A percentile compares a stretch with the other conserved stretches of the same genome.
These are phyloP conservation scores for Aurinia saxatilis DNA, from an alignment of 345 rosid species.

Conservation along the genomic window DNA sequence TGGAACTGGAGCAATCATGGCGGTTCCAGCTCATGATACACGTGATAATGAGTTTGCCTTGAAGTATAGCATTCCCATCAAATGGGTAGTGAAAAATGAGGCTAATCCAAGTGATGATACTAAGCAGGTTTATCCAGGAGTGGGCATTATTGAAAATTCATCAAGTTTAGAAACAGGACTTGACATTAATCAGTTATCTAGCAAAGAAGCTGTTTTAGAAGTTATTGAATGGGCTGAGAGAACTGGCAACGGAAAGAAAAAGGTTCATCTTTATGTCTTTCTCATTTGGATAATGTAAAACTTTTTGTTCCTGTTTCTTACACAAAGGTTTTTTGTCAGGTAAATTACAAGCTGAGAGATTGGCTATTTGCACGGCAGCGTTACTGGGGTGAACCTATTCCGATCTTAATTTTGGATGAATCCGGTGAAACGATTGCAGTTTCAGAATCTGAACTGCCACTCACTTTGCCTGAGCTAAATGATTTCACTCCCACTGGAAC, in stretches of 20 bases:
- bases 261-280: constrained; percentile 40
- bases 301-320: constrained; percentile 12
- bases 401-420: constrained; percentile 64
- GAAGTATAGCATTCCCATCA: constrained; percentile 62
- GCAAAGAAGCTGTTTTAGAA: constrained; percentile 57
- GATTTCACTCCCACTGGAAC: constrained; percentile 92
- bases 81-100: constrained; percentile 59
- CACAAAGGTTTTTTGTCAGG: constrained; percentile 34
- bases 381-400: constrained; percentile 99
- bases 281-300: not conserved
- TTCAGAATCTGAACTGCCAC: constrained; percentile 72
- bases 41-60: constrained; percentile 83
- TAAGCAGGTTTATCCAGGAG: constrained; percentile 52
- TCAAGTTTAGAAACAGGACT: constrained; percentile 51
- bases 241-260: constrained; percentile 75
- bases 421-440: constrained; percentile 61
- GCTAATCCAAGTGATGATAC: constrained; percentile 33
- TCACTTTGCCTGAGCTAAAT: constrained; percentile 75
- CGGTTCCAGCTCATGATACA: constrained; percentile 87
- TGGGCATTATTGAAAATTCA: constrained; percentile 57
- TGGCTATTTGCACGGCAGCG: constrained; percentile 99
- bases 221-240: constrained; percentile 82
- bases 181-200: constrained; percentile 69
- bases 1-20: constrained; percentile 98
- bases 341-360: constrained; percentile 89